phyloP scores from a whole-genome alignment of 306 rosid genomes.

The Urtica urens region DNA sequence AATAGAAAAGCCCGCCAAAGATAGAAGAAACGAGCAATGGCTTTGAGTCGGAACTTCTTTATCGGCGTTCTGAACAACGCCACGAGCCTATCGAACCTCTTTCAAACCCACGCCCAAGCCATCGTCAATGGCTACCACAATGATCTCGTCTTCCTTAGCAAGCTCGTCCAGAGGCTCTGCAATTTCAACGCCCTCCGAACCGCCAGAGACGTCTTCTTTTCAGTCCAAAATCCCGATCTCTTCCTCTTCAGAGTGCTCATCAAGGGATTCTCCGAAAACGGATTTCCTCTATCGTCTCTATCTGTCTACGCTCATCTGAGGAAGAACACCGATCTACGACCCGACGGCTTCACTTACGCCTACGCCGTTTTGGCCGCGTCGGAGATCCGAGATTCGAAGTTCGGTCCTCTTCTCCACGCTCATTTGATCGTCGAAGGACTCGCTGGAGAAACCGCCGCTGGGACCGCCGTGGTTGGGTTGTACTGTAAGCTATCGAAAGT shows the following conservation, averaged over 20 bases:
- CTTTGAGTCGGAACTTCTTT: slow-evolving; percentile 42
- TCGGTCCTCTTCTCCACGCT: slow-evolving; percentile 49
- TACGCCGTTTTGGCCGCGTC: slow-evolving; percentile 52
- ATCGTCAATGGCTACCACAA: slow-evolving; percentile 45
- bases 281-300: slow-evolving; percentile 38
- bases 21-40: too few species aligned
- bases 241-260: slow-evolving; percentile 79
- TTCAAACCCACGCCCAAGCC: slow-evolving; percentile 69
- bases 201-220: slow-evolving; percentile 54
- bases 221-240: slow-evolving; percentile 55
- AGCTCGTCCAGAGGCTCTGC: slow-evolving; percentile 71
- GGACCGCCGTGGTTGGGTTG: slow-evolving; percentile 52
- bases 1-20: too few species aligned
- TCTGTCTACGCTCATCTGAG: slow-evolving; percentile 50
- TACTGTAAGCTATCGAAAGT: slow-evolving; percentile 48
- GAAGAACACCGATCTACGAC: slow-evolving; percentile 32
- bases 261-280: slow-evolving; percentile 49
- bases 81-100: slow-evolving; percentile 34
- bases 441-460: slow-evolving; percentile 42
- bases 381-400: slow-evolving; percentile 20
- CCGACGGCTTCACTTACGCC: slow-evolving; percentile 62
- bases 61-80: slow-evolving; percentile 40
- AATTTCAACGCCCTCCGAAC: slow-evolving; percentile 51
- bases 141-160: slow-evolving; percentile 70
- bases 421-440: slow-evolving; percentile 59